A percentile compares a stretch with the other conserved stretches of the same genome.
phyloP scores from a whole-genome alignment of 2,329 filamentous ascomycete species.

The Monosporascus sp. region DNA sequence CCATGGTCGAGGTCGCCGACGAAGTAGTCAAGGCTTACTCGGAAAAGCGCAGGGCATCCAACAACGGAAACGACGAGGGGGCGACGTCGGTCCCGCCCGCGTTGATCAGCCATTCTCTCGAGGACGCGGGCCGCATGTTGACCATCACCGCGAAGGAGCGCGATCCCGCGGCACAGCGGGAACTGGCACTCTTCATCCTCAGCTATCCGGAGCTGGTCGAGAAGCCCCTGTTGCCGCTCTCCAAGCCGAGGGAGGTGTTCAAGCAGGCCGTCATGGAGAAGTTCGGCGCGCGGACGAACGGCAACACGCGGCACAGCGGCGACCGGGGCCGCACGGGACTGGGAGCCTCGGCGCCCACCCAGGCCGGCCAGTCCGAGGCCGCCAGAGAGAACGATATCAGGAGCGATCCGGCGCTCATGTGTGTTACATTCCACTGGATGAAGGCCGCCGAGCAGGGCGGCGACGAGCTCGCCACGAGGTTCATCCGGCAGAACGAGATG shows the following conservation, averaged over 20 bases:
- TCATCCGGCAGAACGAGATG: slow-evolving; percentile 63
- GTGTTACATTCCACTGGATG: slow-evolving; percentile 96
- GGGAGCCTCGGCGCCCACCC: slow-evolving; percentile 17
- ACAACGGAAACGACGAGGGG: slow-evolving; percentile 26
- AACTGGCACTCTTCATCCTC: slow-evolving; percentile 89
- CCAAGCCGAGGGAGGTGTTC: slow-evolving; percentile 82
- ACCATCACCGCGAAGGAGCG: slow-evolving; percentile 93
- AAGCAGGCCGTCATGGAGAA: slow-evolving; percentile 79
- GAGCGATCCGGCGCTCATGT: slow-evolving; percentile 85
- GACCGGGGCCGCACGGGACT: slow-evolving; percentile 24
- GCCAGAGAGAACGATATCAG: slow-evolving; percentile 45
- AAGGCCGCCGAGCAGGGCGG: slow-evolving; percentile 80
- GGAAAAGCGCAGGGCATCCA: slow-evolving; percentile 48
- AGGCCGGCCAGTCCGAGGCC: slow-evolving; percentile 22
- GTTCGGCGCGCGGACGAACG: slow-evolving; percentile 40
- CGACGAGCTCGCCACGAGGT: slow-evolving; percentile 76
- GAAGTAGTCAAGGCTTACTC: slow-evolving; percentile 65
- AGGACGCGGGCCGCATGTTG: slow-evolving; percentile 83
- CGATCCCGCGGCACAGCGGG: slow-evolving; percentile 79
- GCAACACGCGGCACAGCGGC: slow-evolving; percentile 25
- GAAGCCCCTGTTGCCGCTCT: slow-evolving; percentile 75
- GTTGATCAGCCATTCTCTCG: slow-evolving; percentile 51
- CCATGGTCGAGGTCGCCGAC: slow-evolving; percentile 73
- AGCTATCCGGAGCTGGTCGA: slow-evolving; percentile 82
- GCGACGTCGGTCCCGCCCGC: slow-evolving; percentile 47